These are phyloP conservation scores for Metschnikowia orientalis DNA, from an alignment of 805 yeast genomes.

Conservation along the genomic window DNA sequence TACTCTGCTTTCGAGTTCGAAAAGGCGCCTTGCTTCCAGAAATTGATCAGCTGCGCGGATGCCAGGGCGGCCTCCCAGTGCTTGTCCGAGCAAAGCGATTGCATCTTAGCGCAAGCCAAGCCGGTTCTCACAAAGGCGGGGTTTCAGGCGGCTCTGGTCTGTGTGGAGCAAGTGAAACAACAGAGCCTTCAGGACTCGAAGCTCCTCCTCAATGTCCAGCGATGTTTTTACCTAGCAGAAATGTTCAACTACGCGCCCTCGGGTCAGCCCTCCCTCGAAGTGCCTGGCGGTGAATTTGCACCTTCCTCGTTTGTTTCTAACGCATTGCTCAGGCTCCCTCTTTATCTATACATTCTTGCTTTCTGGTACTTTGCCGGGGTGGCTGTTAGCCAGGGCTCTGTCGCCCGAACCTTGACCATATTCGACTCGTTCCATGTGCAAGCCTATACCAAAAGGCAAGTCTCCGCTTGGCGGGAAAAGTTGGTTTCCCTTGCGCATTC, in stretches of 20 bases:
- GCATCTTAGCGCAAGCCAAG: slow-evolving; percentile 6
- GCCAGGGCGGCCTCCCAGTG: slow-evolving; percentile 7
- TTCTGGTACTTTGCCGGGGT: too few relatives aligned
- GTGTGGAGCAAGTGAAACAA: slow-evolving; percentile 8
- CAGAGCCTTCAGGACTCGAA: slow-evolving; percentile 7
- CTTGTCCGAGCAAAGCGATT: slow-evolving; percentile 2
- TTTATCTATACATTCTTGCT: too few relatives aligned
- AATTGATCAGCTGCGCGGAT: slow-evolving; percentile 10
- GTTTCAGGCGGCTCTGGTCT: slow-evolving; percentile 5
- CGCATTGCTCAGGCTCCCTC: too few relatives aligned
- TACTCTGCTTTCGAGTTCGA: slow-evolving; percentile 7
- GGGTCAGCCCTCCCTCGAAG: too few relatives aligned
- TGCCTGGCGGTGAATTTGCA: too few relatives aligned
- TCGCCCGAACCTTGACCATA: too few relatives aligned
- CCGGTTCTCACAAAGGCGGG: slow-evolving; percentile 6
- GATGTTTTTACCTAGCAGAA: slow-evolving; percentile 12
- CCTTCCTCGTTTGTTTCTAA: too few relatives aligned
- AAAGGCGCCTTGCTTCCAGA: slow-evolving; percentile 5
- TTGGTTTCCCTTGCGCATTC: too few relatives aligned
- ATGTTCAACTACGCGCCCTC: slow-evolving; percentile 1
- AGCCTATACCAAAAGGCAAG: too few relatives aligned
- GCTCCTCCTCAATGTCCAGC: slow-evolving; percentile 10
- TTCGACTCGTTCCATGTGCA: too few relatives aligned
- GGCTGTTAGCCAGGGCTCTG: too few relatives aligned
- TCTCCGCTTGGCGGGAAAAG: too few relatives aligned